phyloP scores from a whole-genome alignment of 495 filamentous ascomycete species.

The Eremomyces bilateralis region DNA sequence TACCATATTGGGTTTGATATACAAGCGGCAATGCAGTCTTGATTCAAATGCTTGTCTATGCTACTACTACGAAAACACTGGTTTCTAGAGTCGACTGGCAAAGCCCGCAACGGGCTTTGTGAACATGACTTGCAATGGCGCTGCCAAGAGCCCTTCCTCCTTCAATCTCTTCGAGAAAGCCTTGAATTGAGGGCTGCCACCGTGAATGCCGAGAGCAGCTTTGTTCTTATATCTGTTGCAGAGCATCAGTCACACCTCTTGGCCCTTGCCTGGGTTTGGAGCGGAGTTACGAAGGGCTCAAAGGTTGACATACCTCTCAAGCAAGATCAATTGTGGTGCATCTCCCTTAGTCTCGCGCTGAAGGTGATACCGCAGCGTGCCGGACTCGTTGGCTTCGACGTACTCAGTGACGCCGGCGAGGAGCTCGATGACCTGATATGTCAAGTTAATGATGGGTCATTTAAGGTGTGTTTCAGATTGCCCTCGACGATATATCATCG shows the following conservation, averaged over 20 bases:
- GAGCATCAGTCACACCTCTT: neutral
- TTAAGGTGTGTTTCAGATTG: no score
- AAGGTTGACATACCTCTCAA: slow-evolving; percentile 6
- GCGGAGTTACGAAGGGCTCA: neutral
- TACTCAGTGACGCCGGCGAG: slow-evolving; percentile 1
- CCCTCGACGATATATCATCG: no score
- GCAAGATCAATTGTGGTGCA: slow-evolving; percentile 5
- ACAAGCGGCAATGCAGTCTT: no score
- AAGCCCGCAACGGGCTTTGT: slow-evolving; percentile 7
- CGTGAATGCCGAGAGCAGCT: slow-evolving; percentile 2
- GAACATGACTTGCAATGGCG: slow-evolving; percentile 7
- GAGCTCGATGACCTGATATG: slow-evolving; percentile 8
- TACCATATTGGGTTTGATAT: no score
- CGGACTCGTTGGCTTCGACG: slow-evolving; percentile 7
- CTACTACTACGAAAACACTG: no score
- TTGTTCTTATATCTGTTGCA: slow-evolving; percentile 6
- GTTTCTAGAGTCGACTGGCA: slow-evolving; percentile 3
- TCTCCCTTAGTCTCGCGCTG: slow-evolving; percentile 5
- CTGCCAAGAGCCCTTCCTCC: slow-evolving; percentile 5
- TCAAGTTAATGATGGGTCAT: no score
- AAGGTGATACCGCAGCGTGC: slow-evolving; percentile 7
- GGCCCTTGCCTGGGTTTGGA: neutral
- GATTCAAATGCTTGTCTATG: no score
- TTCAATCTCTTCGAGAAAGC: slow-evolving; percentile 4
- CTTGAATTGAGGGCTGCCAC: slow-evolving; percentile 5